Percentiles rank a stretch among this genome's conserved stretches.
phyloP scores from a whole-genome alignment of 139 green algal genomes.

The Gonium pectorale region DNA sequence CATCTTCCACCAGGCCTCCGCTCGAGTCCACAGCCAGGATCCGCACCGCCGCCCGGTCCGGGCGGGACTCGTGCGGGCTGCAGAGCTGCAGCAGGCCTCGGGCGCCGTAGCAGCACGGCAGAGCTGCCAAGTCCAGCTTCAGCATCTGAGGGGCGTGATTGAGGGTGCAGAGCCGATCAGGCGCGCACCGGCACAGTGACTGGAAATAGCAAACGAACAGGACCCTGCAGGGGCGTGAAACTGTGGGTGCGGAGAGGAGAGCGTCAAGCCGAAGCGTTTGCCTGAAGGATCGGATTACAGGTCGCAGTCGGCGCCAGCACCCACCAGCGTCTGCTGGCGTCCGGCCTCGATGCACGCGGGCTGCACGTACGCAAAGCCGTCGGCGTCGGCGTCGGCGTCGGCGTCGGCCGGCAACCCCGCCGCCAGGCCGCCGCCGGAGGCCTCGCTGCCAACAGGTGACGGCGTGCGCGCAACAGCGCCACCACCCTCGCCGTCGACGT shows the following conservation, averaged over 20 bases:
- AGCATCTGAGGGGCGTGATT: background rate
- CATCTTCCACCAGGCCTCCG: background rate
- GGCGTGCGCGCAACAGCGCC: background rate
- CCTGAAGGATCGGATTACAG: background rate
- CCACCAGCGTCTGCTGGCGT: background rate
- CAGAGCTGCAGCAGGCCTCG: background rate
- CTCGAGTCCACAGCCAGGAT: background rate
- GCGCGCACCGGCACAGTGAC: no score
- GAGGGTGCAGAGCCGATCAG: no score
- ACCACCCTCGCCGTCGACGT: background rate
- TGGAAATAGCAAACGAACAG: background rate
- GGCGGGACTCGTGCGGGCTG: background rate
- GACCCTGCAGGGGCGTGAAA: background rate
- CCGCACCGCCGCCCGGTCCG: background rate
- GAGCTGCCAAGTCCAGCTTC: background rate
- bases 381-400: background rate
- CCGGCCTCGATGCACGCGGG: background rate
- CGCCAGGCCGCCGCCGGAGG: background rate
- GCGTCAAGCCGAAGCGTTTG: background rate
- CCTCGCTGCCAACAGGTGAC: background rate
- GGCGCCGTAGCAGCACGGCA: background rate
- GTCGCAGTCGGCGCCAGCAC: background rate
- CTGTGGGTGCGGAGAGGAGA: background rate
- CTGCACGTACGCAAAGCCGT: slow-evolving; percentile 16
- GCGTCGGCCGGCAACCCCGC: background rate